Evolutionary conservation across 176 grass and related monocot species (phyloP).

Genomic region (Avena sativa): DNA sequence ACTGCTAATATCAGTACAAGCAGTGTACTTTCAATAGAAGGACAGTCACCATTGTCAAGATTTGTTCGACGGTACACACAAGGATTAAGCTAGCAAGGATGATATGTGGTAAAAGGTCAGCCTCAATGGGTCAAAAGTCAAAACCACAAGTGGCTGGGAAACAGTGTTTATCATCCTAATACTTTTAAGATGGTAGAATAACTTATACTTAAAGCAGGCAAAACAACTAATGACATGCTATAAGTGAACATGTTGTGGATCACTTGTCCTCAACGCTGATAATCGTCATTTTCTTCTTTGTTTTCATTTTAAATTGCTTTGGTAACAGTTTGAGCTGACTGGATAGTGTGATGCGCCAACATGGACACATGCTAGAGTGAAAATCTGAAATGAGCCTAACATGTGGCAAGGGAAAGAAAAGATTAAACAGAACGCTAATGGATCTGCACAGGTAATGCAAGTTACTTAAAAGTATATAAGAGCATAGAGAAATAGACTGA

Average conservation of each 20-base stretch:
- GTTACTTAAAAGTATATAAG: not conserved
- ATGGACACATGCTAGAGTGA: not conserved
- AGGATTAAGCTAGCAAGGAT: not conserved
- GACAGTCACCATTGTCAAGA: not conserved
- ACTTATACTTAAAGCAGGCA: not conserved
- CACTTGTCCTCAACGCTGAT: not conserved
- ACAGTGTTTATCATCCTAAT: conserved; percentile 1
- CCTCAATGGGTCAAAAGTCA: conserved; percentile 28
- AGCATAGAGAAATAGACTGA: conserved; percentile 43
- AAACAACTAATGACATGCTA: conserved; percentile 19
- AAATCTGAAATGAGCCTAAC: not conserved
- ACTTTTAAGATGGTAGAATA: not conserved
- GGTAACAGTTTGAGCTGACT: not conserved
- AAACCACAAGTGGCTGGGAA: not conserved
- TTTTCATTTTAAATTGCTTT: conserved; percentile 13
- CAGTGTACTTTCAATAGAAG: not conserved
- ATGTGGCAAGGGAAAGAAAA: not conserved
- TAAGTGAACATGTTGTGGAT: not conserved
- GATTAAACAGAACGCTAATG: not conserved
- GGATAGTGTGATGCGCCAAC: not conserved
- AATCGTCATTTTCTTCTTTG: not conserved
- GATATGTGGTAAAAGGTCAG: conserved; percentile 1
- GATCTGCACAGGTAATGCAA: not conserved
- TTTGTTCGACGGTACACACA: not conserved
- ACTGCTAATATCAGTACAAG: not conserved